Evolutionary conservation across 2,329 filamentous ascomycete genomes (phyloP), one percentile per base, ranked within the genome.

Genomic region (Calonectria honghensis): DNA sequence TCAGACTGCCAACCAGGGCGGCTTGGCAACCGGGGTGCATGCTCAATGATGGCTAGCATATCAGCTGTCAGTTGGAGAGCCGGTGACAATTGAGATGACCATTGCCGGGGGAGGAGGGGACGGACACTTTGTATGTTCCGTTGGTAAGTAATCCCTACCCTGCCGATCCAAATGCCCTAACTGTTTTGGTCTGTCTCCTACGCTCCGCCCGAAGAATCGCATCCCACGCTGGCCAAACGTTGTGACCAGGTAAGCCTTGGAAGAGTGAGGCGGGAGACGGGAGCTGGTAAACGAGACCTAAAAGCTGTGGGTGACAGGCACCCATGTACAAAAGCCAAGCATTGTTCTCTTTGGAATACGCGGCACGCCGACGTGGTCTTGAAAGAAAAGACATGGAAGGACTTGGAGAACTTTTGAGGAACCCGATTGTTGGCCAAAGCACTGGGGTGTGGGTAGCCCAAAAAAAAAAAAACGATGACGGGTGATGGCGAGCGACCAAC

Each of bases 81-180:
- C 68, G 70, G 63, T 68, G 51, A 71, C 65, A 70, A 57, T 35
- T 70, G 48, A 75, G 67, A 75, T 75, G 57, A 69, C 48, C 57
- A 70, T 70, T 75, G 29, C 63, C 50, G 59, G 61, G 37, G 51
- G 39, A 63, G 66, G 63, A 57, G 52, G 65, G 52, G 54, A 67
- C 39, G 29, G 54, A 24, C 24, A 32, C 64, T 54, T 67, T 50
- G 63, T 45, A 63, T 72, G 57, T 39, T 32, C 63, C 61, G 69
- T 73, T 73, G 72, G 45, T 32, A 75, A 63, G 45, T 39, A 75
- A 63, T 68, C 67, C 70, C 39, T 68, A 72, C 76, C 73, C 72
- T 74, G 68, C 41, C 66, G 59, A 68, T 69, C 48, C 51, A 72
- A 72, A 72, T 57, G 69, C 70, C 73, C 61, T 75, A 50, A 57